Percentiles rank a stretch among this genome's conserved stretches.
phyloP scores from a whole-genome alignment of 2,329 filamentous ascomycete genomes.

The Verticillium nonalfalfae region DNA sequence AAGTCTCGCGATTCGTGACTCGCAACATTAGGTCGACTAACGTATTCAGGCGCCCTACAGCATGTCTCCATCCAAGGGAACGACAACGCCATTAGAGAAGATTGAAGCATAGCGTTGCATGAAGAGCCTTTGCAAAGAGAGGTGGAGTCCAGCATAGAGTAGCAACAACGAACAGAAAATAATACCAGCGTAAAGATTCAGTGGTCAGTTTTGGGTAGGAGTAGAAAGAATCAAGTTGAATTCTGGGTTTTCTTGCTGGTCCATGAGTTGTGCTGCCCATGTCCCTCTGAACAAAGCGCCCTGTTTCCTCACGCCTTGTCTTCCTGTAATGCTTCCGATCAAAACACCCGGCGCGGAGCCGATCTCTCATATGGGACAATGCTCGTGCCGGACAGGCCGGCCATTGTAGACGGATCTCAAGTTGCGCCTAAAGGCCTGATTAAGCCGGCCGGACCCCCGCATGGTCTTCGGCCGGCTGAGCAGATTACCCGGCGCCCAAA shows the following conservation, averaged over 20 bases:
- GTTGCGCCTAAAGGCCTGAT: neutral
- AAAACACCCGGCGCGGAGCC: no score
- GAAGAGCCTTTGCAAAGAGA: neutral
- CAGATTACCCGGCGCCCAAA: neutral
- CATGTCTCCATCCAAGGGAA: conserved; percentile 59
- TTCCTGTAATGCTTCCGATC: no score
- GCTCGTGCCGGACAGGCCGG: neutral
- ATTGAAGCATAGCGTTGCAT: neutral
- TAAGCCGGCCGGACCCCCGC: neutral
- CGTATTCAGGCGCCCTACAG: conserved; percentile 58
- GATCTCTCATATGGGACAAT: no score
- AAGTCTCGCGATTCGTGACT: conserved; percentile 29
- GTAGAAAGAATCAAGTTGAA: neutral
- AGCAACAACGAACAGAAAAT: neutral
- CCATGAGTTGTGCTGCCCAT: neutral
- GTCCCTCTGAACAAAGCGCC: neutral
- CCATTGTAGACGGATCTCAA: neutral
- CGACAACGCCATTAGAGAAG: conserved; percentile 39
- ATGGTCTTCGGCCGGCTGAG: neutral
- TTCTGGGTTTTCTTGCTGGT: neutral
- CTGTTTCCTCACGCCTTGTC: no score
- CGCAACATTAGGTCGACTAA: neutral
- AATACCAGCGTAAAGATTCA: neutral
- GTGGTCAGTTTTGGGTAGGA: neutral
- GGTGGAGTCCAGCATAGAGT: neutral